Evolutionary conservation across 2,329 filamentous ascomycete genomes (phyloP).

Genomic region (Sporothrix variecibatus): DNA sequence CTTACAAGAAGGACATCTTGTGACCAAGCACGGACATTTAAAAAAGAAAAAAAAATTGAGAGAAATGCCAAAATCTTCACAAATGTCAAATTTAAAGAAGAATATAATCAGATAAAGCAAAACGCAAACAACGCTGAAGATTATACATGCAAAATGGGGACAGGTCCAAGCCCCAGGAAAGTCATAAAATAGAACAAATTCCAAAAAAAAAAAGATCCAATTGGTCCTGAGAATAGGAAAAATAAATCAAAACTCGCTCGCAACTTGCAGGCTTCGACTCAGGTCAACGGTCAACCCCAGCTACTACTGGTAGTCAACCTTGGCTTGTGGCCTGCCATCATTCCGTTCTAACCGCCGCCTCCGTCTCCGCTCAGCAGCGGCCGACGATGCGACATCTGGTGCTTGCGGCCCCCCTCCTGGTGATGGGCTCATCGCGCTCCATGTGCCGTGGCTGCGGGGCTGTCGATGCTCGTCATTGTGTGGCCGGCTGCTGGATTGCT

Average conservation of each 20-base stretch:
- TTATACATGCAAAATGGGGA: neutral
- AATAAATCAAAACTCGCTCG: neutral
- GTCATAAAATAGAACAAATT: neutral
- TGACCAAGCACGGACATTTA: neutral
- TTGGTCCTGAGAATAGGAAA: neutral
- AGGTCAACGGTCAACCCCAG: neutral
- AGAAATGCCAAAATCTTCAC: neutral
- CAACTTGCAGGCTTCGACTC: neutral
- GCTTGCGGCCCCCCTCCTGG: slow-evolving; percentile 32
- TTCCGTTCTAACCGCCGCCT: slow-evolving; percentile 58
- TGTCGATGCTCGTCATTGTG: slow-evolving; percentile 52
- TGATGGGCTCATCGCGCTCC: slow-evolving; percentile 55
- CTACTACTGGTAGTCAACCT: slow-evolving; percentile 33
- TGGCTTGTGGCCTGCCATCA: slow-evolving; percentile 43
- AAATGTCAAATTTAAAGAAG: neutral
- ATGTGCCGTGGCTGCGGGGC: slow-evolving; percentile 52
- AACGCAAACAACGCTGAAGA: neutral
- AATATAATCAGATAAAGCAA: neutral
- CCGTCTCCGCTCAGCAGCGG: slow-evolving; percentile 54
- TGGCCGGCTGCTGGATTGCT: slow-evolving; percentile 41
- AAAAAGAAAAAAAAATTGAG: neutral
- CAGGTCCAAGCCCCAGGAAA: neutral
- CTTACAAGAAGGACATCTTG: too few species aligned
- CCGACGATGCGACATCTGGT: slow-evolving; percentile 33
- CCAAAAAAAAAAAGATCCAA: neutral